phyloP scores from a whole-genome alignment of 495 filamentous ascomycete species.

The Cercophora newfieldiana region DNA sequence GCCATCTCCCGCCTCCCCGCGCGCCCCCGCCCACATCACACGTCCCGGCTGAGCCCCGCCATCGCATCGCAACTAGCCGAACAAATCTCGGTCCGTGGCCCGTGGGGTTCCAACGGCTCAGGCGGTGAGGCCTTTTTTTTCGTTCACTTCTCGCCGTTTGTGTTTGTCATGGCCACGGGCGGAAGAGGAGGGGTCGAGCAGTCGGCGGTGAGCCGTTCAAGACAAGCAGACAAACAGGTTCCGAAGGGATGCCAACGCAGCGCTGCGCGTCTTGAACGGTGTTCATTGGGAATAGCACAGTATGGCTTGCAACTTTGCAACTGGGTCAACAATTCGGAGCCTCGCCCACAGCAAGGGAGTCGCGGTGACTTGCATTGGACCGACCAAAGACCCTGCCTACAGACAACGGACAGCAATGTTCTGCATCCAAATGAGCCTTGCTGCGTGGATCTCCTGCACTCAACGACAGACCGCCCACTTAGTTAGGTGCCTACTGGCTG shows the following conservation, averaged over 20 bases:
- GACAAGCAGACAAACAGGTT: background rate
- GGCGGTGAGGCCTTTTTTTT: constrained; percentile 18
- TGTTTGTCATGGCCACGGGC: background rate
- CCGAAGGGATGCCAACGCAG: background rate
- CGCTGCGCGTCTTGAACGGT: background rate
- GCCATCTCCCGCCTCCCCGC: background rate
- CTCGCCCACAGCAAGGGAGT: background rate
- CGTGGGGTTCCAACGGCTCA: background rate
- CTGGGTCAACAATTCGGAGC: too few relatives aligned
- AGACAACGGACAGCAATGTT: background rate
- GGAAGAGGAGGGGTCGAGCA: background rate
- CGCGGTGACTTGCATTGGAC: background rate
- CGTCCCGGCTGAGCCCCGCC: background rate
- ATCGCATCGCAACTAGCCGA: background rate
- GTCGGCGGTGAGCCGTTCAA: background rate
- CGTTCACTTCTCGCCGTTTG: background rate
- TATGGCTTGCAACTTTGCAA: too few relatives aligned
- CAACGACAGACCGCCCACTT: background rate
- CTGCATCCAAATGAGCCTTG: background rate
- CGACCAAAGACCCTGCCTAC: background rate
- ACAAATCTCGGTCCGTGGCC: background rate
- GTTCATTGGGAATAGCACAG: background rate
- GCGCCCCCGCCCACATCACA: too few relatives aligned
- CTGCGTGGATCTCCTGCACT: background rate
- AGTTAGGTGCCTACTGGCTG: background rate